phyloP scores from a whole-genome alignment of 305 asterid genomes.

The Nicotiana rustica region DNA sequence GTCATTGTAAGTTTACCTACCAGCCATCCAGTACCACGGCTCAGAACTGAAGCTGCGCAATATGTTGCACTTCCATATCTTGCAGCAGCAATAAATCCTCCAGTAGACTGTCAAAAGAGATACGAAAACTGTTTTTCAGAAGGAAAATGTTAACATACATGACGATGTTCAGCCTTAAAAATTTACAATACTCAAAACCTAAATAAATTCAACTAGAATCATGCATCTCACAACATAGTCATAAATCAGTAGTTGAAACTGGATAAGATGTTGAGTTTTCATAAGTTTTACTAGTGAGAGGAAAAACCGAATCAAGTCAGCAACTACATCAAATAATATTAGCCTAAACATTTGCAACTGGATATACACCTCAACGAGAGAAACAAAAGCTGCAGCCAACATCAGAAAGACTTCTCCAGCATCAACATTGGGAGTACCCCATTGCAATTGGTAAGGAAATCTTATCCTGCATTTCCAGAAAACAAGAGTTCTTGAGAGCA shows the following conservation, averaged over 20 bases:
- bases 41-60: conserved; percentile 72
- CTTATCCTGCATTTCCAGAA: conserved; percentile 68
- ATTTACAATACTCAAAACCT: neutral
- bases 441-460: conserved; percentile 90
- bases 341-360: neutral
- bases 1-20: conserved; percentile 45
- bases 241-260: neutral
- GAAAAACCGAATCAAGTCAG: neutral
- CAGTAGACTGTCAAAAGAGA: conserved; percentile 74
- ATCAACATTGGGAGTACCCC: conserved; percentile 77
- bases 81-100: conserved; percentile 88
- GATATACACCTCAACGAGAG: conserved; percentile 73
- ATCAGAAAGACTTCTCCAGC: conserved; percentile 71
- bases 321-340: neutral
- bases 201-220: neutral
- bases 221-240: neutral
- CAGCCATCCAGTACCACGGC: conserved; percentile 96
- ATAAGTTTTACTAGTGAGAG: neutral
- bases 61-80: conserved; percentile 88
- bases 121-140: conserved; percentile 3
- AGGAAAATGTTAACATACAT: neutral
- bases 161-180: neutral
- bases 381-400: conserved; percentile 82
- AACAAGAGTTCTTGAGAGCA: neutral
- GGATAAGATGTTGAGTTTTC: neutral